Evolutionary conservation across 2,329 filamentous ascomycete genomes (phyloP).

Genomic region (Talaromyces pinophilus): DNA sequence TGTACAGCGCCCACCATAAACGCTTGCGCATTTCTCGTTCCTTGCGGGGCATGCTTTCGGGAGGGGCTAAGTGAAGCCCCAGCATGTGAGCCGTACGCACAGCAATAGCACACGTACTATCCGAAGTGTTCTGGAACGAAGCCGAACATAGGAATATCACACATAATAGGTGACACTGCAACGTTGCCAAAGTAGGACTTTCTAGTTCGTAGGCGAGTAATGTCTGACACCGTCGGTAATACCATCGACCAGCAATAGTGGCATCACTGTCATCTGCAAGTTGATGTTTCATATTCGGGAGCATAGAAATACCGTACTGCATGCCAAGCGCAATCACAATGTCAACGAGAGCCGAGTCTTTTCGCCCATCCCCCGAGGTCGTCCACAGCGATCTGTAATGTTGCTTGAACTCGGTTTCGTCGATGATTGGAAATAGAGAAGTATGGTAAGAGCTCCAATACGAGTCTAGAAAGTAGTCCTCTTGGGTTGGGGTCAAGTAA

Average conservation of each 20-base stretch:
- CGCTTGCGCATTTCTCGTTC: slow-evolving; percentile 52
- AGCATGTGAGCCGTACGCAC: slow-evolving; percentile 51
- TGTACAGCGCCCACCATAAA: slow-evolving; percentile 57
- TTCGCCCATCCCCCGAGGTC: slow-evolving; percentile 33
- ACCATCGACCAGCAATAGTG: slow-evolving; percentile 49
- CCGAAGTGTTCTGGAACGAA: slow-evolving; percentile 53
- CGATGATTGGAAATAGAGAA: slow-evolving; percentile 46
- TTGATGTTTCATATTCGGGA: slow-evolving; percentile 10
- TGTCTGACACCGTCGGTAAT: slow-evolving; percentile 51
- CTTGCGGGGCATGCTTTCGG: slow-evolving; percentile 32
- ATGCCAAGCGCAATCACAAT: slow-evolving; percentile 56
- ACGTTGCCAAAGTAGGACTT: slow-evolving; percentile 49
- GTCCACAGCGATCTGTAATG: slow-evolving; percentile 49
- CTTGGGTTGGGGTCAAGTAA: slow-evolving; percentile 44
- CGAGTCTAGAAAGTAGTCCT: slow-evolving; percentile 51
- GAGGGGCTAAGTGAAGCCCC: slow-evolving; percentile 53
- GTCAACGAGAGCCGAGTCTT: slow-evolving; percentile 54
- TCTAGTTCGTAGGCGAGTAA: slow-evolving; percentile 52
- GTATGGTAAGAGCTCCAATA: slow-evolving; percentile 53
- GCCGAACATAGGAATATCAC: slow-evolving; percentile 51
- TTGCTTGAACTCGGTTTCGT: slow-evolving; percentile 48
- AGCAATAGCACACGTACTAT: slow-evolving; percentile 45
- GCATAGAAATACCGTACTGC: slow-evolving; percentile 45
- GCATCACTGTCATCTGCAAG: slow-evolving; percentile 37
- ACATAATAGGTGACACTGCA: slow-evolving; percentile 53